Evolutionary conservation across 78 protist species (phyloP), one percentile per base, ranked within the genome.

Genomic region (Chrysochromulina parva): DNA sequence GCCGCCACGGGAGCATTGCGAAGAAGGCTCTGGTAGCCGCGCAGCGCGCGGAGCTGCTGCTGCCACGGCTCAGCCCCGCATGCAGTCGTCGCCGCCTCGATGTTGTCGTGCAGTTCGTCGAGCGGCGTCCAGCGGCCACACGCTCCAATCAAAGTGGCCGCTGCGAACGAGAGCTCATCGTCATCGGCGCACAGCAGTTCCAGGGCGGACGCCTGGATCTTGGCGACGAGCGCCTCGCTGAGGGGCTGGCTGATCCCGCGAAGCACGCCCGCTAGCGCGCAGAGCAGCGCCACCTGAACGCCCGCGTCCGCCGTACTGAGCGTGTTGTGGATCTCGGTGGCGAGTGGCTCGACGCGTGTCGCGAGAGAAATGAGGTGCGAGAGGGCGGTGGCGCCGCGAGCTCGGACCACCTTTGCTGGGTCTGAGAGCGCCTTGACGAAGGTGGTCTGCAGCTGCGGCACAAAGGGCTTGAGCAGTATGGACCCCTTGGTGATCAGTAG

Each of bases 391-490:
- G 94, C 94, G 7, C 96, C 97, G 20, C 73, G 84, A 54, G 69
- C 50, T 19, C 97, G 93, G 3, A 96, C 95, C 26, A 10, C 55
- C 85, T 3, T 47, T 16, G 50, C 0, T 22, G 47, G 13, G 73
- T 71, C 69, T 1, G 60, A 3, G 48, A 65, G 53, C 11, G 90
- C 48, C 89, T 96, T 96, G 94, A 96, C 69, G 71, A 94, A 93
- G 47, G 95, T 94, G 28, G 97, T 93, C 95, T 97, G 99, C 58
- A 97, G 95, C 96, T 96, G 98, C 55, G 96, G 98, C 80, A 97
- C 38, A 95, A 97, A 97, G 16, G 97, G 89, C 93, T 95, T 94
- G 94, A 97, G 80, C 59, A 50, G 20, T 20, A 28, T 58, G 60
- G 96, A 95, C 28, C 93, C 91, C 90, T 90, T 89, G 50, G 1